Evolutionary conservation across 2,329 filamentous ascomycete species (phyloP).

Genomic region (Fusarium tupiense): DNA sequence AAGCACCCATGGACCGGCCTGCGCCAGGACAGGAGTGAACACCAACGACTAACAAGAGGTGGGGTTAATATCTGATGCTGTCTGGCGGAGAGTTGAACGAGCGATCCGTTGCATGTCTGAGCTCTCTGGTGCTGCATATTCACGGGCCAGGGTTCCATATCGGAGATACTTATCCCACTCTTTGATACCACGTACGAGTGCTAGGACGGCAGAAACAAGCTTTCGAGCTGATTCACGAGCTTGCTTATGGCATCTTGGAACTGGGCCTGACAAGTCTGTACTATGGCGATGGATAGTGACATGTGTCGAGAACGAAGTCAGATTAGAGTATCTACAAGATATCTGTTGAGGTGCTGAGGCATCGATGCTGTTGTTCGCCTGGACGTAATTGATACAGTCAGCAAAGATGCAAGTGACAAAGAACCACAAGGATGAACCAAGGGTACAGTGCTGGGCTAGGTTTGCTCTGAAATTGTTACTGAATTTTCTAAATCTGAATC

Average conservation of each 20-base stretch:
- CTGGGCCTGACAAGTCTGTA: neutral
- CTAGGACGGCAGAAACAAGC: neutral
- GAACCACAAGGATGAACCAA: conserved; percentile 25
- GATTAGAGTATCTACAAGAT: neutral
- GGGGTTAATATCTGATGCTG: conserved; percentile 28
- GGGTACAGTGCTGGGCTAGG: conserved; percentile 40
- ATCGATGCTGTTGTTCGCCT: neutral
- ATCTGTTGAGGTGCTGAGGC: neutral
- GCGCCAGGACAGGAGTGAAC: conserved; percentile 35
- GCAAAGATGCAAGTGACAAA: conserved; percentile 10
- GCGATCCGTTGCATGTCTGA: conserved; percentile 41
- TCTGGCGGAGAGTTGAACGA: conserved; percentile 37
- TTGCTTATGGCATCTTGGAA: neutral
- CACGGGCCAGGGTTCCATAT: conserved; percentile 31
- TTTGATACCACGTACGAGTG: neutral
- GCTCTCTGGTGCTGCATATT: conserved; percentile 37
- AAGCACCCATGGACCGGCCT: conserved; percentile 37
- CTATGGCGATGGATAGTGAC: neutral
- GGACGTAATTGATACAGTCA: conserved; percentile 25
- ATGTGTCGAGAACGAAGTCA: neutral
- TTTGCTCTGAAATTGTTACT: conserved; percentile 52
- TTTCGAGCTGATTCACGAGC: neutral
- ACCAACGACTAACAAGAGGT: conserved; percentile 34
- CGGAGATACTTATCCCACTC: conserved; percentile 24
- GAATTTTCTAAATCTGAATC: conserved; percentile 50